These are phyloP conservation scores for Sporisorium graminicola DNA, from an alignment of 1,284 basidiomycete genomes.

Conservation along the genomic window DNA sequence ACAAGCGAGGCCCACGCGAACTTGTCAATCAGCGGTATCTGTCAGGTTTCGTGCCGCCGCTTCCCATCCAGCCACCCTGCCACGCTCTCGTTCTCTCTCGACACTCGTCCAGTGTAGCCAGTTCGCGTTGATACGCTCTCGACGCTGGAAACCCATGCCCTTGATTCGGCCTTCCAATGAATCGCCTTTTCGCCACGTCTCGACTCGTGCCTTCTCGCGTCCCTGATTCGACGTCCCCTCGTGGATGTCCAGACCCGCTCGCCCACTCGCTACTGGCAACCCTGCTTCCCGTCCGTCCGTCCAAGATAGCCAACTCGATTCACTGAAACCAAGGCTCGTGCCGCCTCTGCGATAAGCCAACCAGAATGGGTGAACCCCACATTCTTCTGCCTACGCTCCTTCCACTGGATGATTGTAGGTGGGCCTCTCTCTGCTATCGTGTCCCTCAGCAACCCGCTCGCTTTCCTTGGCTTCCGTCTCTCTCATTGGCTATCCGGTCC, in stretches of 20 bases:
- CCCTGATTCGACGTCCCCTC: background rate
- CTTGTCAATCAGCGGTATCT: constrained; percentile 6
- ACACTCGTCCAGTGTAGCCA: background rate
- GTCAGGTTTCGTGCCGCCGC: constrained; percentile 2
- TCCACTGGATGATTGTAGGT: background rate
- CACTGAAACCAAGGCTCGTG: background rate
- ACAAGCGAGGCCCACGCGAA: background rate
- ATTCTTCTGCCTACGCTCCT: background rate
- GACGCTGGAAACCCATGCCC: background rate
- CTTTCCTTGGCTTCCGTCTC: background rate
- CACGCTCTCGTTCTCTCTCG: background rate
- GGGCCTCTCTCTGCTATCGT: constrained; percentile 21
- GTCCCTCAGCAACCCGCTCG: background rate
- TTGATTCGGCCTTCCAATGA: background rate
- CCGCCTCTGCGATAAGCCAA: background rate
- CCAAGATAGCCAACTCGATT: background rate
- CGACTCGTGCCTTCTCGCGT: background rate
- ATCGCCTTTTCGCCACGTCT: background rate
- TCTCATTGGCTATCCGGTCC: constrained; percentile 39
- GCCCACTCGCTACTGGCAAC: background rate
- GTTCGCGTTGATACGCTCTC: too few relatives aligned
- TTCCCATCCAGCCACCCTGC: background rate
- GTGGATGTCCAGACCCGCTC: background rate
- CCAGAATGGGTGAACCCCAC: background rate
- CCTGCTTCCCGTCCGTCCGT: background rate